These are phyloP conservation scores for Stephania japonica DNA, from an alignment of 164 flowering plant genomes.

Conservation along the genomic window DNA sequence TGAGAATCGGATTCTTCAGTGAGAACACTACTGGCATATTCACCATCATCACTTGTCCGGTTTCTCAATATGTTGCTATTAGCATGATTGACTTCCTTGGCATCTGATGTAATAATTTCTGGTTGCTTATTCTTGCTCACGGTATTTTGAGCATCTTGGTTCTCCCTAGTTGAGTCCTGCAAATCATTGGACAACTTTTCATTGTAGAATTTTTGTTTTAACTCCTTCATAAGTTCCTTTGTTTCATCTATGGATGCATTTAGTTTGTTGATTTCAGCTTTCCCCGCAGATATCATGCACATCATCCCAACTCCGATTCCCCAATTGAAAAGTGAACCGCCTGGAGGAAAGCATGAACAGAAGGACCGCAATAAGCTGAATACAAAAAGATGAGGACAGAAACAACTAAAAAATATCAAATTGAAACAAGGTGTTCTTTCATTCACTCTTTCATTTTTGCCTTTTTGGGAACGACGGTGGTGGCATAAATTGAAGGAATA, in stretches of 20 bases:
- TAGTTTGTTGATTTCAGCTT: conserved; percentile 54
- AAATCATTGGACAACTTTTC: conserved; percentile 33
- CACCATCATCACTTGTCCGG: conserved; percentile 31
- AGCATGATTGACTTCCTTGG: conserved; percentile 9
- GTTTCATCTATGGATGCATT: conserved; percentile 51
- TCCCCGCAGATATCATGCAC: conserved; percentile 73
- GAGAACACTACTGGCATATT: conserved; percentile 47
- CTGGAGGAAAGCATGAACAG: conserved; percentile 24
- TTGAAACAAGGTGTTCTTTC: not conserved
- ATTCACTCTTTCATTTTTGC: too few species aligned
- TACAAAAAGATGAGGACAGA: not conserved
- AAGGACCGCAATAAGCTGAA: not conserved
- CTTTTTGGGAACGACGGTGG: too few species aligned
- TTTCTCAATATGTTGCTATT: conserved; percentile 11
- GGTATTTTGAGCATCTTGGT: conserved; percentile 4
- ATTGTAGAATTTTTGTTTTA: conserved; percentile 42
- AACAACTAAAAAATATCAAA: not conserved
- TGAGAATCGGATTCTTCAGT: conserved; percentile 49
- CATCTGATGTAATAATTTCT: conserved; percentile 1
- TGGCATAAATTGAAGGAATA: too few species aligned
- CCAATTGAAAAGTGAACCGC: conserved; percentile 40
- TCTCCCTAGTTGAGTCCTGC: conserved; percentile 9
- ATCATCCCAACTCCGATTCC: conserved; percentile 65
- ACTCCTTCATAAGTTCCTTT: conserved; percentile 43
- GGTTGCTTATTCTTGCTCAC: conserved; percentile 13